Evolutionary conservation across 2,329 filamentous ascomycete genomes (phyloP).

Genomic region (Ophiocordyceps sinensis): DNA sequence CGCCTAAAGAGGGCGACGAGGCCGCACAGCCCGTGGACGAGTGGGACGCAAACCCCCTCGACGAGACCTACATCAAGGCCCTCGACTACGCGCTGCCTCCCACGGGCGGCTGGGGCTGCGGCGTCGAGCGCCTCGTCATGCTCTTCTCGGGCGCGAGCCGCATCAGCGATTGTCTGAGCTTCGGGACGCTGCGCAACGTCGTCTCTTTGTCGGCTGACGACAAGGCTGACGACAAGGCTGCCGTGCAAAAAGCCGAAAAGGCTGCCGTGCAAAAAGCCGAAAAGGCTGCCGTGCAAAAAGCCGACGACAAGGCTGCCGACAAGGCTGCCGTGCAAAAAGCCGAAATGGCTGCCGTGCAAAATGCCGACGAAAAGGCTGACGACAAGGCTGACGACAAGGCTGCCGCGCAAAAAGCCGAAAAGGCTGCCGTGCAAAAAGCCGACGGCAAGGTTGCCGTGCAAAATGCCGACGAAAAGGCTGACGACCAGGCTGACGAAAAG

Average conservation of each 20-base stretch:
- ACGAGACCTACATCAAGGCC: slow-evolving; percentile 73
- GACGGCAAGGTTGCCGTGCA: too few species aligned
- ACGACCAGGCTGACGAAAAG: slow-evolving; percentile 9
- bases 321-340: too few species aligned
- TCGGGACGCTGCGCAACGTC: slow-evolving; percentile 68
- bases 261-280: too few species aligned
- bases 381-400: too few species aligned
- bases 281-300: slow-evolving; percentile 1
- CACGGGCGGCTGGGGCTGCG: slow-evolving; percentile 93
- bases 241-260: too few species aligned
- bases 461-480: slow-evolving; percentile 15
- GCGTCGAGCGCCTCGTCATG: slow-evolving; percentile 85
- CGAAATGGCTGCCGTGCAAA: too few species aligned
- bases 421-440: slow-evolving; percentile 1
- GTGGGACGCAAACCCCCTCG: slow-evolving; percentile 33
- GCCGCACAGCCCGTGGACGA: slow-evolving; percentile 32
- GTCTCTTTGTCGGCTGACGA: slow-evolving; percentile 32
- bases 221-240: slow-evolving; percentile 9
- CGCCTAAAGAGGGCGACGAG: slow-evolving; percentile 2
- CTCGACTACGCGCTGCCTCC: slow-evolving; percentile 86
- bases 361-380: slow-evolving; percentile 13
- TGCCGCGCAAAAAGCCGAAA: too few species aligned
- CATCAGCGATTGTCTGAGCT: slow-evolving; percentile 77
- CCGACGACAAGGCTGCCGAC: too few species aligned
- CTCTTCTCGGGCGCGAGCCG: slow-evolving; percentile 63